Evolutionary conservation across 2,329 filamentous ascomycete genomes (phyloP).

Genomic region (Epichloe sp.): DNA sequence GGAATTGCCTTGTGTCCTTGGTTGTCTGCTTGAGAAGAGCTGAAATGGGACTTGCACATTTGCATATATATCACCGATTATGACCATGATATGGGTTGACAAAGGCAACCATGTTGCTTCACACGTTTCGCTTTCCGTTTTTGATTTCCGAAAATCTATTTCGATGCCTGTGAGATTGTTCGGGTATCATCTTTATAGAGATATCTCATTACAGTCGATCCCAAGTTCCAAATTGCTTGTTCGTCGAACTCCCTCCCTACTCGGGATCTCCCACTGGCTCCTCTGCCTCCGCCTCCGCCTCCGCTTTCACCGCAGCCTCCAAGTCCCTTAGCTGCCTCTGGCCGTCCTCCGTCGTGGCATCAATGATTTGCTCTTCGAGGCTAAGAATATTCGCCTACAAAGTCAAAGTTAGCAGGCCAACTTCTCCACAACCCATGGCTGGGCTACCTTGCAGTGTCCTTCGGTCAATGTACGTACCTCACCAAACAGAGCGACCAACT

Average conservation of each 20-base stretch:
- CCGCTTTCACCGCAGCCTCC: constrained; percentile 34
- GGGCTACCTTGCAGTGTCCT: neutral
- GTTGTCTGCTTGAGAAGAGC: too few species aligned
- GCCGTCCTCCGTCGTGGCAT: constrained; percentile 83
- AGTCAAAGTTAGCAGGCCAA: neutral
- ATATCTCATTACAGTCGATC: neutral
- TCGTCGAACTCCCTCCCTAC: neutral
- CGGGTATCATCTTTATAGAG: too few species aligned
- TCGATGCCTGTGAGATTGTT: too few species aligned
- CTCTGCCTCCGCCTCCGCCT: constrained; percentile 6
- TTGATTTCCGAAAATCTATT: too few species aligned
- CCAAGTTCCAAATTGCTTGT: neutral
- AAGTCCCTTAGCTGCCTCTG: constrained; percentile 65
- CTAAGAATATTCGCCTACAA: constrained; percentile 69
- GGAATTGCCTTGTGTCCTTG: too few species aligned
- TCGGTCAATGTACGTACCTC: constrained; percentile 34
- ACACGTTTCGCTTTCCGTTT: too few species aligned
- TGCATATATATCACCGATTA: too few species aligned
- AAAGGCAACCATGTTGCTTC: too few species aligned
- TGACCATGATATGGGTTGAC: too few species aligned
- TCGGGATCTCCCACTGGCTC: constrained; percentile 4
- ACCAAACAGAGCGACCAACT: constrained; percentile 66
- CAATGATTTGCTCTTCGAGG: constrained; percentile 85
- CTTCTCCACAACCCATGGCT: neutral
- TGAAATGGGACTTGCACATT: too few species aligned